Evolutionary conservation across 2,329 filamentous ascomycete genomes (phyloP).

Genomic region (Intubia oerlemansii): DNA sequence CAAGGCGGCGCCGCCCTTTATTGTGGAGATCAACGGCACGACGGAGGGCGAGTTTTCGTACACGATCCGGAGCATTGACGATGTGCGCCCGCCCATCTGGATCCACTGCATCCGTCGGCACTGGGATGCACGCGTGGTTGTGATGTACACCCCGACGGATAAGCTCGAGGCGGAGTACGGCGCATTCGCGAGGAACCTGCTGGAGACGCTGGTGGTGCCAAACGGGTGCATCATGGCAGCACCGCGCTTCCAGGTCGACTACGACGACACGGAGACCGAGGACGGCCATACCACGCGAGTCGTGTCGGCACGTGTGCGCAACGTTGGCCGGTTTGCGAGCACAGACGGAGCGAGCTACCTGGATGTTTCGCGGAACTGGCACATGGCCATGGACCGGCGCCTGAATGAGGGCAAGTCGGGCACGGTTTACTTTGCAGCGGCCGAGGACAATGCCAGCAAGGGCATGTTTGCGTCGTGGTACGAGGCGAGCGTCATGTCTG

Average conservation of each 20-base stretch:
- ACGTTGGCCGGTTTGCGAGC: conserved; percentile 6
- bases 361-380: conserved; percentile 8
- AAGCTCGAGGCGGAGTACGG: conserved; percentile 8
- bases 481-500: conserved; percentile 12
- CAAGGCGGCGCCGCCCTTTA: conserved; percentile 4
- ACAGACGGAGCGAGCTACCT: conserved; percentile 8
- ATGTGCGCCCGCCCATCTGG: conserved; percentile 8
- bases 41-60: conserved; percentile 7
- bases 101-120: conserved; percentile 13
- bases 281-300: conserved; percentile 3
- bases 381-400: conserved; percentile 6
- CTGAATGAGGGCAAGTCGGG: not conserved
- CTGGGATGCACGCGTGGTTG: conserved; percentile 12
- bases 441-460: conserved; percentile 3
- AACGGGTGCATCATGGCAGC: conserved; percentile 1
- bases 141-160: conserved; percentile 7
- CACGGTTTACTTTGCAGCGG: conserved; percentile 1
- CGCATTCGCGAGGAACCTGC: conserved; percentile 10
- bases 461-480: conserved; percentile 12
- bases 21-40: conserved; percentile 10
- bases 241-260: conserved; percentile 5
- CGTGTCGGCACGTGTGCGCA: conserved; percentile 6
- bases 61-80: conserved; percentile 7
- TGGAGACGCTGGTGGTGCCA: conserved; percentile 9
- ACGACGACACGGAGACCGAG: conserved; percentile 3